These are phyloP conservation scores for Talaromyces borbonicus DNA, from an alignment of 495 filamentous ascomycete species.

Conservation along the genomic window DNA sequence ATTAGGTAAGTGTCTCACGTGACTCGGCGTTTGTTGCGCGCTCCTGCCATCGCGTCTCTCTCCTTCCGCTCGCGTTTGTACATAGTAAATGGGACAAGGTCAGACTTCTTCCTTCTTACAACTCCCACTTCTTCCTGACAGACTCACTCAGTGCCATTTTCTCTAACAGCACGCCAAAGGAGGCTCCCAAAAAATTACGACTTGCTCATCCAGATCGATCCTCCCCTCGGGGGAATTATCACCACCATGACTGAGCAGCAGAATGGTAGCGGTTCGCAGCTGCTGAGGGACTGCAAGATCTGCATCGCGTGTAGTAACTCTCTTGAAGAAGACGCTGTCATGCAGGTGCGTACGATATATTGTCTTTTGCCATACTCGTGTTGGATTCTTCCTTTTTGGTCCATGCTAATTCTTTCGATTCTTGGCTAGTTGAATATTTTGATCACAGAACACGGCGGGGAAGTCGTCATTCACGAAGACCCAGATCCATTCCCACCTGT, in stretches of 20 bases:
- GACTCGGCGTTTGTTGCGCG: slow-evolving; percentile 3
- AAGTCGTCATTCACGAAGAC: slow-evolving; percentile 33
- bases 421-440: slow-evolving; percentile 1
- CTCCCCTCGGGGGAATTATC: not conserved
- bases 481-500: slow-evolving; percentile 41
- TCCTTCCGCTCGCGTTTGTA: slow-evolving; percentile 3
- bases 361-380: too few relatives aligned
- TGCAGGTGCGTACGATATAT: slow-evolving; percentile 21
- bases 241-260: slow-evolving; percentile 21
- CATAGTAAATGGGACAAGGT: too few relatives aligned
- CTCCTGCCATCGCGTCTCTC: not conserved
- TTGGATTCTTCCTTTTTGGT: too few relatives aligned
- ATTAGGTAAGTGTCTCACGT: not conserved
- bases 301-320: slow-evolving; percentile 37
- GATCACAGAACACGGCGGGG: slow-evolving; percentile 44
- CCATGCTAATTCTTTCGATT: not conserved
- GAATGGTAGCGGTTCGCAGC: slow-evolving; percentile 18
- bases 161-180: too few relatives aligned
- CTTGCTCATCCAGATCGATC: not conserved
- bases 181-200: too few relatives aligned
- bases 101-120: too few relatives aligned
- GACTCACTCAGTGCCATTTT: too few relatives aligned
- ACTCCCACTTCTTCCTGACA: too few relatives aligned
- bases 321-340: slow-evolving; percentile 35
- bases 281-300: slow-evolving; percentile 35